Percentiles rank a stretch among this genome's conserved stretches.
These are phyloP conservation scores for Cordia subcordata DNA, from an alignment of 257 asterid genomes.

Conservation along the genomic window DNA sequence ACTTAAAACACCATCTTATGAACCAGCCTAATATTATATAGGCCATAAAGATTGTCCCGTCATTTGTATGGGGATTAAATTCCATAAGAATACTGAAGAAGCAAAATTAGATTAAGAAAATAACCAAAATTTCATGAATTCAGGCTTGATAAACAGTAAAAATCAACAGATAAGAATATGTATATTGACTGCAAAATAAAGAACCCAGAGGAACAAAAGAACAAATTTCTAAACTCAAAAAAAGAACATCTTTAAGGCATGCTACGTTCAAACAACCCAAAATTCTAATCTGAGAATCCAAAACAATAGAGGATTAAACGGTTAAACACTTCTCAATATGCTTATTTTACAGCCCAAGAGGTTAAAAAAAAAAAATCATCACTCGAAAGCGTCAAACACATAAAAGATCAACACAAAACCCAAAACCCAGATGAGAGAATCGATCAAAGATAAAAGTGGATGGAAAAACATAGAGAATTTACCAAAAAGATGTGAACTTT, in stretches of 20 bases:
- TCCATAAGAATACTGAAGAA: too few species aligned
- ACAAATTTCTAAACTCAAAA: too few species aligned
- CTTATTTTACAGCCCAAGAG: constrained; percentile 11
- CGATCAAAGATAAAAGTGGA: constrained; percentile 21
- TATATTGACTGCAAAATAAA: neutral
- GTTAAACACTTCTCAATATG: constrained; percentile 13
- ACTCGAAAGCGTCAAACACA: constrained; percentile 23
- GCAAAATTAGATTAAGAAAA: too few species aligned
- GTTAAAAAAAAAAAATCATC: constrained; percentile 11
- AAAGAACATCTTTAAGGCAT: neutral
- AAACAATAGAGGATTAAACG: neutral
- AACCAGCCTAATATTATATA: too few species aligned
- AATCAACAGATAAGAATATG: neutral
- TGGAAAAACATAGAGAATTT: constrained; percentile 14
- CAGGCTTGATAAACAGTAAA: too few species aligned
- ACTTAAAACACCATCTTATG: too few species aligned
- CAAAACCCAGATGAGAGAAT: constrained; percentile 22
- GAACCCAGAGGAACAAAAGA: neutral
- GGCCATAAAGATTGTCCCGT: too few species aligned
- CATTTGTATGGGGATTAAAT: too few species aligned
- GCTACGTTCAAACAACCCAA: neutral
- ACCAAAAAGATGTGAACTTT: constrained; percentile 10
- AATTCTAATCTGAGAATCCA: neutral
- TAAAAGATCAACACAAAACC: constrained; percentile 13
- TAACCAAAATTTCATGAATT: too few species aligned